phyloP scores from a whole-genome alignment of 768 basidiomycete genomes.

The Auricularia auricula-judae region DNA sequence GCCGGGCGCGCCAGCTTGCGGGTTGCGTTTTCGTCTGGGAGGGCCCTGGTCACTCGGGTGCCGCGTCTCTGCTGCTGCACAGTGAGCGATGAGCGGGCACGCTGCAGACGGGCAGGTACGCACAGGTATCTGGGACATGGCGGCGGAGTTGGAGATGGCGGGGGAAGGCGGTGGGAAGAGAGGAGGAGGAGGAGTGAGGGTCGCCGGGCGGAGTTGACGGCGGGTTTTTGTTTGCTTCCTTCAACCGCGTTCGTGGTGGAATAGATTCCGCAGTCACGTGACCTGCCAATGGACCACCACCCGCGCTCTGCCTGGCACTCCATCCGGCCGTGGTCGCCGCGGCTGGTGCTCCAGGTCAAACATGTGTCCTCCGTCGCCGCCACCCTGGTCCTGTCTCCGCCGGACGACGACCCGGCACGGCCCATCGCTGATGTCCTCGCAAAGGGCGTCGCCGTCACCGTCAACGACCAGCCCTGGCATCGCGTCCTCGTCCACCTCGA shows the following conservation, averaged over 20 bases:
- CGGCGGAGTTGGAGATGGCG: not conserved
- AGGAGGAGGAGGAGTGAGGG: not conserved
- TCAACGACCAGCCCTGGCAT: slow-evolving; percentile 72
- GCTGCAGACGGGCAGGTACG: not conserved
- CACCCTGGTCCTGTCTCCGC: slow-evolving; percentile 62
- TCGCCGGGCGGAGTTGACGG: not conserved
- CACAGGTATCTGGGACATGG: not conserved
- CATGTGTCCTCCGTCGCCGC: slow-evolving; percentile 83
- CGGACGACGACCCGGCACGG: slow-evolving; percentile 18
- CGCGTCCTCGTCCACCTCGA: slow-evolving; percentile 69
- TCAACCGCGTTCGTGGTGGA: not conserved
- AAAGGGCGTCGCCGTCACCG: slow-evolving; percentile 66
- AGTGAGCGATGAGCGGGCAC: not conserved
- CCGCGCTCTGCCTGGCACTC: slow-evolving; percentile 40
- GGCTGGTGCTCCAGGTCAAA: slow-evolving; percentile 56
- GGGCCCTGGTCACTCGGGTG: not conserved
- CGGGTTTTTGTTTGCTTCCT: too few relatives aligned
- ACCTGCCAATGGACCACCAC: not conserved
- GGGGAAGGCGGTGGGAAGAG: not conserved
- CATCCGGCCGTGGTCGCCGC: slow-evolving; percentile 67
- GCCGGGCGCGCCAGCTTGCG: not conserved
- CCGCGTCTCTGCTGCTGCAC: not conserved
- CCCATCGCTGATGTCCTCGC: slow-evolving; percentile 20
- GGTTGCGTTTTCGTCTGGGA: not conserved
- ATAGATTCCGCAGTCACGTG: not conserved